Base-by-base conservation (phyloP, 2,329 filamentous ascomycete species). In the Fusarium palustre region DNA sequence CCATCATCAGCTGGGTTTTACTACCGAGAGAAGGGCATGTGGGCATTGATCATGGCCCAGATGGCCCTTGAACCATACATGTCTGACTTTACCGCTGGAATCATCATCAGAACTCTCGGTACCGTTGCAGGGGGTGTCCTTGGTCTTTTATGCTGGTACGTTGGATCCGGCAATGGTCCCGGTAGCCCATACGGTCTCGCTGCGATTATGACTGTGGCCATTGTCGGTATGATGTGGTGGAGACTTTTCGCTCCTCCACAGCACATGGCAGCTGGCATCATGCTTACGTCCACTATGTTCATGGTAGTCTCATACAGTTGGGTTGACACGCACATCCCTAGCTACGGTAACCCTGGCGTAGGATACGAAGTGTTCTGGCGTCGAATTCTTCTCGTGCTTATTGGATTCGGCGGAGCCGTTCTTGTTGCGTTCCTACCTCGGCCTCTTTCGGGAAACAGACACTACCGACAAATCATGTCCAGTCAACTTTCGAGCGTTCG, bases 41-140 rank as follows among this genome's bases (percentile, higher is more conserved):
- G 69, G 69, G 69, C 69, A 36, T 43, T 71, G 16, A 71, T 71
- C n/a, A 71, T 71, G 69, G 54, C 68, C 0, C 69, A 71, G 20
- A 65, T 71, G 34, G 52, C 69, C 3, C 55, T 71, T 10, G 58
- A 69, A 5, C 69, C 69, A 1, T 71, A 69, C 15, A 71, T 70
- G 42, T 68, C 69, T 3, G 69, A 71, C 15, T 58, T 71, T 1
- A 47, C 66, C 0, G 67, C 69, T 7, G 68, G 69, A 2, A 64
- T 69, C 1, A 38, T 71, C 8, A 50, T 69, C 34, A 46, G 60
- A n/a, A 64, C 60, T 15, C 52, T 64, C 0, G 60, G 60, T 5
- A 64, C 60, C 2, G 38, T 64, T 4, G 59, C 59, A 7, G 60
- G 60, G 22, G 60, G 60, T 25, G 28, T 64, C 4, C 50, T 64